Base-by-base conservation (phyloP, 257 asterid genomes). In the Prunella vulgaris region DNA sequence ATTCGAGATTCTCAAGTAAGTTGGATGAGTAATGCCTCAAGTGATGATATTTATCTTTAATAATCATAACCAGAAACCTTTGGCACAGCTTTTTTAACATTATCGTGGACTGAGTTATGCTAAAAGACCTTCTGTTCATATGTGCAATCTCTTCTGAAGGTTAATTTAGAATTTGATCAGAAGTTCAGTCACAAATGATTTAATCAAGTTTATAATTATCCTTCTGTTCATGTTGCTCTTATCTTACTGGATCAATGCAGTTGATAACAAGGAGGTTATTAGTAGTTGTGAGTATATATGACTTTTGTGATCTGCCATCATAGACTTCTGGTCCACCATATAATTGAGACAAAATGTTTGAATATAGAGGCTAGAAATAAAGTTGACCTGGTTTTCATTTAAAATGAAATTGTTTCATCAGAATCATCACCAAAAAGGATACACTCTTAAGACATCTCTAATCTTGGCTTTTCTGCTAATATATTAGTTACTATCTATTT, bases 1-100 rank as follows among this genome's bases (percentile, higher is more conserved):
- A 88, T 93, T 77, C 95, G 99, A 37, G 99, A 93, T 78, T 82
- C 95, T 77, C 97, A 93, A 78, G 99, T 93, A 81, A 85, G 94
- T 82, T 24, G 65, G 62, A 59, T 62, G 17, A 32, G 49, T 71
- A 37, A 60, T 74, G 71, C 78, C 73, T 64, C 52, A 59, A 64
- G 51, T 42, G 62, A 25, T 64, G 52, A 61, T 13, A 69, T 48
- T 28, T 65, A 35, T 61, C 35, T 49, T 27, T 37, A 12, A 46
- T 33, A 33, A 72, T 63, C 54, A 51, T 18, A 37, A 25, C 21
- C 40, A 21, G 49, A 32, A 18, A 48, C 70, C 68, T 56, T 54
- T 38, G 6, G 68, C 60, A 37, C 53, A 37, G 57, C 33, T 17
- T 38, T 37, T 57, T 22, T n/a, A 12, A 20, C 17, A 28, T 15